phyloP scores from a whole-genome alignment of 2,329 filamentous ascomycete genomes.

The Fusarium vanettenii region DNA sequence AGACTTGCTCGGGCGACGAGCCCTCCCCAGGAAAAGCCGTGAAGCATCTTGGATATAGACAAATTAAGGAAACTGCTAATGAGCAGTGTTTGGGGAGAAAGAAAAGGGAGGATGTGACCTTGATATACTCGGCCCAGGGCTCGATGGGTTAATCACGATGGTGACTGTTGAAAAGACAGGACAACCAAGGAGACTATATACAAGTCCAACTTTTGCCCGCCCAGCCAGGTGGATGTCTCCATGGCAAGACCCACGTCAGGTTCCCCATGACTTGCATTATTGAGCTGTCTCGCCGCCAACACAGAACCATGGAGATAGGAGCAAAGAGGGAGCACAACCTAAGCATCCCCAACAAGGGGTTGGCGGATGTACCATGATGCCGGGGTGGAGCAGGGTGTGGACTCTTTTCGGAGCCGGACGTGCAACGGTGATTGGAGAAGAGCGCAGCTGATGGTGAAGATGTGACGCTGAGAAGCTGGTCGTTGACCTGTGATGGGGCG shows the following conservation, averaged over 20 bases:
- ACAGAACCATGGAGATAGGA: conserved; percentile 21
- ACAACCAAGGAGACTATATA: conserved; percentile 31
- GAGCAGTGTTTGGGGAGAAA: conserved; percentile 4
- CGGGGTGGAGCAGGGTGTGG: conserved; percentile 32
- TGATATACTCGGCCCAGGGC: conserved; percentile 20
- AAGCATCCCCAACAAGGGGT: conserved; percentile 18
- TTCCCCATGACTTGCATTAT: conserved; percentile 33
- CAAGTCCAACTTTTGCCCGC: conserved; percentile 8
- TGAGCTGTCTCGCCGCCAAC: conserved; percentile 32
- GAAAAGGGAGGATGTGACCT: neutral
- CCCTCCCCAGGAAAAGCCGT: conserved; percentile 38
- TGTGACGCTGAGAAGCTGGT: conserved; percentile 38
- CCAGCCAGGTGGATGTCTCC: conserved; percentile 24
- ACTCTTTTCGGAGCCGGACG: conserved; percentile 1
- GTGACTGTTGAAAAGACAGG: conserved; percentile 10
- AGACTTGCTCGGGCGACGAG: conserved; percentile 36
- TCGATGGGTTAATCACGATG: conserved; percentile 25
- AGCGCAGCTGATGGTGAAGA: conserved; percentile 24
- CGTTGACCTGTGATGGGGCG: conserved; percentile 36
- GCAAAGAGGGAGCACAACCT: conserved; percentile 20
- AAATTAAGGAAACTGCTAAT: conserved; percentile 1
- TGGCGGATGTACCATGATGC: conserved; percentile 30
- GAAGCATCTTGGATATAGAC: conserved; percentile 31
- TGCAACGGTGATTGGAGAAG: conserved; percentile 38
- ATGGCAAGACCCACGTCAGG: conserved; percentile 36